phyloP scores from a whole-genome alignment of 805 yeast species.

The Metschnikowia chrysomelidarum region DNA sequence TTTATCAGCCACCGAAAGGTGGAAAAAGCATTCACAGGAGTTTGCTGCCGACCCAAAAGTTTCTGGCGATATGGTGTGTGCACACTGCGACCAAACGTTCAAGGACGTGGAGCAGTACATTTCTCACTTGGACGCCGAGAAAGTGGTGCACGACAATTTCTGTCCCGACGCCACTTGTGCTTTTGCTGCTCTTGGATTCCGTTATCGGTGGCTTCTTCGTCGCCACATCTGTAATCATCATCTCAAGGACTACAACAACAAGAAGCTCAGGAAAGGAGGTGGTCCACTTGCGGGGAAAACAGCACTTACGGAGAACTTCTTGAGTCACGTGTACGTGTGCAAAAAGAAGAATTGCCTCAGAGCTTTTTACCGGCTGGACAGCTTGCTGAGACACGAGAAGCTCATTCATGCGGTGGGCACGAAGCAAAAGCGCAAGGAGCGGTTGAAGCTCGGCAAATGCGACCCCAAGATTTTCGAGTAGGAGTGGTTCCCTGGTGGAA shows the following conservation, averaged over 20 bases:
- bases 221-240: slow-evolving; percentile 20
- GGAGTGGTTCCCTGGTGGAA: slow-evolving; percentile 9
- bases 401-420: slow-evolving; percentile 11
- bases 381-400: slow-evolving; percentile 17
- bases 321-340: slow-evolving; percentile 19
- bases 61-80: slow-evolving; percentile 12
- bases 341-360: slow-evolving; percentile 12
- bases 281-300: slow-evolving; percentile 4
- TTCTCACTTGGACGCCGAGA: slow-evolving; percentile 13
- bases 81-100: slow-evolving; percentile 15
- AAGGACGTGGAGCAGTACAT: slow-evolving; percentile 10
- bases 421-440: slow-evolving; percentile 11
- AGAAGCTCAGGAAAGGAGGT: slow-evolving; percentile 9
- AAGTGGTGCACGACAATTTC: slow-evolving; percentile 15
- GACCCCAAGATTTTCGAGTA: slow-evolving; percentile 11
- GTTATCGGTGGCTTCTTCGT: slow-evolving; percentile 15
- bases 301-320: slow-evolving; percentile 8
- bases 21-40: slow-evolving; percentile 7
- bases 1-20: slow-evolving; percentile 10
- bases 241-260: slow-evolving; percentile 17
- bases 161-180: slow-evolving; percentile 18
- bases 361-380: slow-evolving; percentile 22
- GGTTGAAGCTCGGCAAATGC: slow-evolving; percentile 12
- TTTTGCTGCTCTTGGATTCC: slow-evolving; percentile 15
- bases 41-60: slow-evolving; percentile 5